Percentiles rank a stretch among this genome's conserved stretches.
These are phyloP conservation scores for Primulina huaijiensis DNA, from an alignment of 257 asterid species.

Conservation along the genomic window DNA sequence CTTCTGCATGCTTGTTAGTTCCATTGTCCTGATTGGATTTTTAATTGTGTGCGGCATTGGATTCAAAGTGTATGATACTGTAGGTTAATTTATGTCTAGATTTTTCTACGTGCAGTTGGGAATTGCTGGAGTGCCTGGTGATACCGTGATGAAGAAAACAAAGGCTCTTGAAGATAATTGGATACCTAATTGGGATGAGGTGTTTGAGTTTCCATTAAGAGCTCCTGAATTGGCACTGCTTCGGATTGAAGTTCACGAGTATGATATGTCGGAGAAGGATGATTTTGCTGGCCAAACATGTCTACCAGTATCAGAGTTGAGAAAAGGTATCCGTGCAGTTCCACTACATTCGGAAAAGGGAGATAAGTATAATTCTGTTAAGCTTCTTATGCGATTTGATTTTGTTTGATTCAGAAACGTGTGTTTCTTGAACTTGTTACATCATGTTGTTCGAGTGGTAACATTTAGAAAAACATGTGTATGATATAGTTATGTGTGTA, in stretches of 20 bases:
- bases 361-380: slow-evolving; percentile 24
- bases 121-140: slow-evolving; percentile 35
- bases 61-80: neutral
- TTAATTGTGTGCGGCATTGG: too few relatives aligned
- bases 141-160: slow-evolving; percentile 29
- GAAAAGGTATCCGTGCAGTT: slow-evolving; percentile 30
- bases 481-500: neutral
- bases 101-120: slow-evolving; percentile 19
- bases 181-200: slow-evolving; percentile 36
- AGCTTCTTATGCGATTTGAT: slow-evolving; percentile 32
- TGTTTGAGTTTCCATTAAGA: slow-evolving; percentile 30
- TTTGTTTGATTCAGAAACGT: slow-evolving; percentile 14
- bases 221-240: slow-evolving; percentile 34
- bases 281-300: slow-evolving; percentile 36
- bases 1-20: neutral
- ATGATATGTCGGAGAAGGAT: slow-evolving; percentile 36
- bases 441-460: neutral
- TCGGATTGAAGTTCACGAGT: slow-evolving; percentile 30
- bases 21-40: slow-evolving; percentile 1
- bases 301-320: slow-evolving; percentile 31
- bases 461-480: neutral
- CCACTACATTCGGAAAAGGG: slow-evolving; percentile 26
- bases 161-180: slow-evolving; percentile 28
- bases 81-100: neutral
- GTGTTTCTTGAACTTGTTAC: neutral